phyloP scores from a whole-genome alignment of 352 stramenopile genomes.

The Phytophthora sojae region DNA sequence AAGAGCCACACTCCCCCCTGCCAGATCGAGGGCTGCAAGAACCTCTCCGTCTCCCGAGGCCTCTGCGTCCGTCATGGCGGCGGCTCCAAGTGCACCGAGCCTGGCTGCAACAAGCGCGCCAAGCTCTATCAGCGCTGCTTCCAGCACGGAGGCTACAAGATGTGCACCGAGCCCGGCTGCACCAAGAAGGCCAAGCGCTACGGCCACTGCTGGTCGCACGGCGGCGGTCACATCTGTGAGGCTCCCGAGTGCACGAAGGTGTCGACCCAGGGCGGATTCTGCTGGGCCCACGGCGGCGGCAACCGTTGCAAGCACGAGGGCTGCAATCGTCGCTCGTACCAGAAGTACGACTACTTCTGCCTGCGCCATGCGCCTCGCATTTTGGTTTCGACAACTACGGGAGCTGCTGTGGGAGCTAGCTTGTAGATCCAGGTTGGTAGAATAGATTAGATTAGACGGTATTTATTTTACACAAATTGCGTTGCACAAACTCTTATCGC shows the following conservation, averaged over 20 bases:
- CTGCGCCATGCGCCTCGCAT: slow-evolving; percentile 47
- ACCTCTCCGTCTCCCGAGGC: slow-evolving; percentile 51
- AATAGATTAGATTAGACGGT: slow-evolving; percentile 20
- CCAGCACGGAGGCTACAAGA: slow-evolving; percentile 75
- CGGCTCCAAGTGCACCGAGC: background rate
- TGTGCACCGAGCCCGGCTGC: slow-evolving; percentile 64
- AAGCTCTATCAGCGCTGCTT: slow-evolving; percentile 75
- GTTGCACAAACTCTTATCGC: background rate
- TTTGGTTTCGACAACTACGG: slow-evolving; percentile 5
- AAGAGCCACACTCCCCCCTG: slow-evolving; percentile 66
- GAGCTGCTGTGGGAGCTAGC: background rate
- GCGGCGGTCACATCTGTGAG: slow-evolving; percentile 69
- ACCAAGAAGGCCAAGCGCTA: slow-evolving; percentile 72
- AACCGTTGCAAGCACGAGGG: slow-evolving; percentile 66
- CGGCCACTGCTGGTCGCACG: slow-evolving; percentile 77
- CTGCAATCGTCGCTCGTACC: slow-evolving; percentile 70
- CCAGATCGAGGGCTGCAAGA: slow-evolving; percentile 58
- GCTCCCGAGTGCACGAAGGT: slow-evolving; percentile 38
- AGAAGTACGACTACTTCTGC: slow-evolving; percentile 76
- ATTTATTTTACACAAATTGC: slow-evolving; percentile 24
- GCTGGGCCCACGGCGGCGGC: slow-evolving; percentile 76
- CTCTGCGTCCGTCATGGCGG: slow-evolving; percentile 50
- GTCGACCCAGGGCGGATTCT: slow-evolving; percentile 58
- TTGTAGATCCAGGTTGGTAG: too few species aligned
- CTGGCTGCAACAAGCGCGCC: slow-evolving; percentile 55